These are phyloP conservation scores for Epichloe gansuensis DNA, from an alignment of 2,329 filamentous ascomycete species.

Conservation along the genomic window DNA sequence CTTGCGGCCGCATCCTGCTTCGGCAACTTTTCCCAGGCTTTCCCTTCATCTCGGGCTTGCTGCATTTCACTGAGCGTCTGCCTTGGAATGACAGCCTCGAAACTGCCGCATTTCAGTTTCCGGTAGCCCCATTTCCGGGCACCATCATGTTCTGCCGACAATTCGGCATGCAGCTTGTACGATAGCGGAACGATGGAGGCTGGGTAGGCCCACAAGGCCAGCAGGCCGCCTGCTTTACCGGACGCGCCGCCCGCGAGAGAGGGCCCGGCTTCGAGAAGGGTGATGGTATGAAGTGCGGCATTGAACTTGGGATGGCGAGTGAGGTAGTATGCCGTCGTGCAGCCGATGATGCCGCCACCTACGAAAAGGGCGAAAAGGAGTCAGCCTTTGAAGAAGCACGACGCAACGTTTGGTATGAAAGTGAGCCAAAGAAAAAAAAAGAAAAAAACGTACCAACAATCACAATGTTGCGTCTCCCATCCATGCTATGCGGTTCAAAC, in stretches of 20 bases:
- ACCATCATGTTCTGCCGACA: conserved; percentile 76
- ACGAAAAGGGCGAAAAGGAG: background rate
- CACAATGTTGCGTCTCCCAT: conserved; percentile 33
- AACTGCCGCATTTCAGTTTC: conserved; percentile 57
- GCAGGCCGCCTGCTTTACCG: conserved; percentile 83
- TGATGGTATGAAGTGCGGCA: conserved; percentile 62
- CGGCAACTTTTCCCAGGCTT: conserved; percentile 48
- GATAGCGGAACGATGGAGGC: conserved; percentile 72
- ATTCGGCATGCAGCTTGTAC: conserved; percentile 68
- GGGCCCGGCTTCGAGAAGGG: conserved; percentile 72
- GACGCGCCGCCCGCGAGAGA: conserved; percentile 83
- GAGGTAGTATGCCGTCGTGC: conserved; percentile 81
- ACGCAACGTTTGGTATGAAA: conserved; percentile 2
- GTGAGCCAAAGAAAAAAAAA: background rate
- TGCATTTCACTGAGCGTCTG: conserved; percentile 22
- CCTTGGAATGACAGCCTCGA: conserved; percentile 28
- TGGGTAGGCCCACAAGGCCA: conserved; percentile 89
- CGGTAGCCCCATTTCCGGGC: conserved; percentile 78
- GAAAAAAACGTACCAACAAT: conserved; percentile 31
- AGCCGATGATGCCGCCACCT: conserved; percentile 91
- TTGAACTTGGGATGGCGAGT: conserved; percentile 77
- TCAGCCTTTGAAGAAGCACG: background rate
- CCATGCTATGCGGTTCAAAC: conserved; percentile 15
- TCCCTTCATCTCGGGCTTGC: conserved; percentile 17
- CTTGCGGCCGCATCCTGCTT: conserved; percentile 43